Evolutionary conservation across 73 alveolate genomes (phyloP).

Genomic region (Symbiodinium natans): DNA sequence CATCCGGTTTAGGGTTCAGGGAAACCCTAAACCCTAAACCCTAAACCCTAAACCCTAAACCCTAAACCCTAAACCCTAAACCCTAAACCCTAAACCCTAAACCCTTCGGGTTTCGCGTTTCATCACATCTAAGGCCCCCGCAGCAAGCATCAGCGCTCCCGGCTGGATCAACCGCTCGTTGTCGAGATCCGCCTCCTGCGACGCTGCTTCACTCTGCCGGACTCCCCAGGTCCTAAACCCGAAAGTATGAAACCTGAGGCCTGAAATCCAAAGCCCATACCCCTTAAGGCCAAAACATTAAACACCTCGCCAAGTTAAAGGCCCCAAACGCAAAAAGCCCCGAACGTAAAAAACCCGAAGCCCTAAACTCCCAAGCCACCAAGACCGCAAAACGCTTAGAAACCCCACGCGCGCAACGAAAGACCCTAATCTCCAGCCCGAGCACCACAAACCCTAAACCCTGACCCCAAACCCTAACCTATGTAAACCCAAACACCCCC

Average conservation of each 20-base stretch:
- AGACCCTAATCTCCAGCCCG: too few relatives aligned
- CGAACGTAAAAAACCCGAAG: too few relatives aligned
- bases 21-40: not conserved
- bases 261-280: not conserved
- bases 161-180: conserved; percentile 99
- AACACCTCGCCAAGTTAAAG: not conserved
- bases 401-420: too few relatives aligned
- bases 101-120: not conserved
- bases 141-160: conserved; percentile 99
- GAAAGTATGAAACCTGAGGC: not conserved
- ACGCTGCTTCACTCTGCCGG: not conserved
- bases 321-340: too few relatives aligned
- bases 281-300: not conserved
- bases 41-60: not conserved
- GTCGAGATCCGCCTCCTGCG: conserved; percentile 98
- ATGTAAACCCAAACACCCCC: too few relatives aligned
- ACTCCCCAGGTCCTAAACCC: too few relatives aligned
- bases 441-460: not conserved
- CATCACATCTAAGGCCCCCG: not conserved
- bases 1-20: too few relatives aligned
- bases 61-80: not conserved
- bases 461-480: not conserved
- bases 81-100: not conserved
- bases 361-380: too few relatives aligned
- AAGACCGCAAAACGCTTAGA: too few relatives aligned